These are phyloP conservation scores for Castanea mollissima DNA, from an alignment of 306 rosid genomes.

Conservation along the genomic window DNA sequence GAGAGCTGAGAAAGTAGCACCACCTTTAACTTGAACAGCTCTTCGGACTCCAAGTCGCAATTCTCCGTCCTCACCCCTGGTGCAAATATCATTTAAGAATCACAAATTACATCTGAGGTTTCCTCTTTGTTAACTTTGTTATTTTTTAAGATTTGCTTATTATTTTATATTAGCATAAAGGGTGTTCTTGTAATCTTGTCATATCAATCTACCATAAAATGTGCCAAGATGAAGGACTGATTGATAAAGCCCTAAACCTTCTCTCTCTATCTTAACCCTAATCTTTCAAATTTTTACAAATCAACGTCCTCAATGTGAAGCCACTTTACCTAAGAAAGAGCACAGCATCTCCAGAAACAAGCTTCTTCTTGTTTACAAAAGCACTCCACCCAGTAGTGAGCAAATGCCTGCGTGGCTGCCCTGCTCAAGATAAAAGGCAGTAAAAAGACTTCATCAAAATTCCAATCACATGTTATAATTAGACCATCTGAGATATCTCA, in stretches of 20 bases:
- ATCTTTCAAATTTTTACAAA: too few species aligned
- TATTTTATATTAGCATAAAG: too few species aligned
- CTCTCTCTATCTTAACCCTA: too few species aligned
- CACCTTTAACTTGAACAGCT: constrained; percentile 74
- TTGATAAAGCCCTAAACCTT: neutral
- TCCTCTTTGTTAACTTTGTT: neutral
- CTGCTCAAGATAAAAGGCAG: constrained; percentile 38
- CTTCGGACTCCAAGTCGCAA: constrained; percentile 87
- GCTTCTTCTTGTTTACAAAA: constrained; percentile 96
- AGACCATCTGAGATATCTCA: neutral
- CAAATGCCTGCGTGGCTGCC: constrained; percentile 99
- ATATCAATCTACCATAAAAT: too few species aligned
- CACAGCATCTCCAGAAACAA: constrained; percentile 96
- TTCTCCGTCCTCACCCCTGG: constrained; percentile 89
- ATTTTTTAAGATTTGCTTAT: neutral
- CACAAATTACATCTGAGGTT: neutral
- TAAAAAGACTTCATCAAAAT: neutral
- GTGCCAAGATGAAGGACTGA: neutral
- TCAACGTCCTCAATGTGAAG: neutral
- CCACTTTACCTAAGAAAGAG: constrained; percentile 75
- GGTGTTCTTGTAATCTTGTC: too few species aligned
- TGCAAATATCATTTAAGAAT: constrained; percentile 2
- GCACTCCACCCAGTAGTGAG: constrained; percentile 99
- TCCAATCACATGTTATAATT: neutral
- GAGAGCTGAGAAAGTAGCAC: constrained; percentile 42